phyloP scores from a whole-genome alignment of 805 yeast genomes.

The Candida andamanensis region DNA sequence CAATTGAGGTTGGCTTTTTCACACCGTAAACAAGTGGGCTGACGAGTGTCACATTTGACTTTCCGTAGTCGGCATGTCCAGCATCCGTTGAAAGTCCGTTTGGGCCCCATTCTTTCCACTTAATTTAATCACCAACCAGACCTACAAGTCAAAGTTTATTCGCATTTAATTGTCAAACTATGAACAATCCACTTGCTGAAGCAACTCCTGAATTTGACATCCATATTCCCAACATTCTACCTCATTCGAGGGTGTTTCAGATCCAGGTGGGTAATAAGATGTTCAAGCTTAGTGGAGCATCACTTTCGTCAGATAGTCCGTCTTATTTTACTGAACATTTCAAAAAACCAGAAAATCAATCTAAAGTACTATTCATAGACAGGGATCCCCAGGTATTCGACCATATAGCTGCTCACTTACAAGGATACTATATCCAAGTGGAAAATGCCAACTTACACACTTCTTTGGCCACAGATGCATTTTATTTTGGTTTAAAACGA shows the following conservation, averaged over 20 bases:
- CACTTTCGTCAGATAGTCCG: constrained; percentile 81
- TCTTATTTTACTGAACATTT: constrained; percentile 81
- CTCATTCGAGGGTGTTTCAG: constrained; percentile 64
- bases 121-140: neutral
- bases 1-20: constrained; percentile 40
- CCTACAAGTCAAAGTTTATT: neutral
- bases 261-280: constrained; percentile 64
- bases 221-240: constrained; percentile 48
- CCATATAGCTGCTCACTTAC: constrained; percentile 64
- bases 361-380: constrained; percentile 57
- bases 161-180: neutral
- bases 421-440: constrained; percentile 71
- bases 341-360: constrained; percentile 30
- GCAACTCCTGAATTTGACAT: constrained; percentile 32
- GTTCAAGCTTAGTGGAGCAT: constrained; percentile 74
- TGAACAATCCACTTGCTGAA: constrained; percentile 6
- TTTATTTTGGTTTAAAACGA: constrained; percentile 61
- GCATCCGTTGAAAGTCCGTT: constrained; percentile 46
- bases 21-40: constrained; percentile 46
- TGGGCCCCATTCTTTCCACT: constrained; percentile 7
- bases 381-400: constrained; percentile 68
- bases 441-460: constrained; percentile 45
- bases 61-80: constrained; percentile 51
- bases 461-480: constrained; percentile 62
- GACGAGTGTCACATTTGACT: constrained; percentile 47